Percentiles rank a stretch among this genome's conserved stretches.
These are phyloP conservation scores for Lumnitzera racemosa DNA, from an alignment of 345 rosid species.

Conservation along the genomic window DNA sequence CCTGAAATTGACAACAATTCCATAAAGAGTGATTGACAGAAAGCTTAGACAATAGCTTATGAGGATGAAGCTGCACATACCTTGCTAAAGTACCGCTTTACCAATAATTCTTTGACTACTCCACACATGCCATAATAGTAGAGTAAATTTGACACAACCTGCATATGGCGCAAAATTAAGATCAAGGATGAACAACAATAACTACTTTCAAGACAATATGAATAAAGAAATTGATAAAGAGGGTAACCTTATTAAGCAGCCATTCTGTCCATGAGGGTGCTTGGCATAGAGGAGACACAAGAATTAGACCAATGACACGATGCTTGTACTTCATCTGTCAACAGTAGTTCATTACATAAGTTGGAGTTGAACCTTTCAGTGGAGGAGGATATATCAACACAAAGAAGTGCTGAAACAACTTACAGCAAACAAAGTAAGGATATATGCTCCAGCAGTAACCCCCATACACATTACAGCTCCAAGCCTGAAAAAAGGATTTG, in stretches of 20 bases:
- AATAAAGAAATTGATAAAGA: too few species aligned
- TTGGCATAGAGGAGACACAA: slow-evolving; percentile 88
- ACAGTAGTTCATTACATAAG: slow-evolving; percentile 6
- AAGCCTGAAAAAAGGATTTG: slow-evolving; percentile 36
- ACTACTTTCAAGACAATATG: neutral
- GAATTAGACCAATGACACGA: slow-evolving; percentile 84
- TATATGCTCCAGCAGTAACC: slow-evolving; percentile 94
- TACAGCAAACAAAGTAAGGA: slow-evolving; percentile 90
- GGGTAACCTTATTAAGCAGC: slow-evolving; percentile 73
- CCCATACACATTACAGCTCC: slow-evolving; percentile 99
- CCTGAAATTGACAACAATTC: slow-evolving; percentile 33
- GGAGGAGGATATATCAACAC: neutral
- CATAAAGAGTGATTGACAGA: neutral
- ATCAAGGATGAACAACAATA: slow-evolving; percentile 3
- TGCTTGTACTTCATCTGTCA: slow-evolving; percentile 83
- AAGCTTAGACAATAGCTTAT: neutral
- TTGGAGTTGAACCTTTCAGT: neutral
- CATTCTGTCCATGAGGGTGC: slow-evolving; percentile 97
- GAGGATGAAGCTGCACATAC: slow-evolving; percentile 28
- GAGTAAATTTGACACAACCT: slow-evolving; percentile 80
- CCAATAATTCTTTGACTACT: slow-evolving; percentile 73
- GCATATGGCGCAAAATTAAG: slow-evolving; percentile 14
- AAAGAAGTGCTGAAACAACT: slow-evolving; percentile 20
- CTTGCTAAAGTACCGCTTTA: slow-evolving; percentile 91
- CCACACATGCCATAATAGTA: slow-evolving; percentile 96